Conservation (phyloP, 2,329 filamentous ascomycete species). For the Coccinonectria pachysandricola region DNA sequence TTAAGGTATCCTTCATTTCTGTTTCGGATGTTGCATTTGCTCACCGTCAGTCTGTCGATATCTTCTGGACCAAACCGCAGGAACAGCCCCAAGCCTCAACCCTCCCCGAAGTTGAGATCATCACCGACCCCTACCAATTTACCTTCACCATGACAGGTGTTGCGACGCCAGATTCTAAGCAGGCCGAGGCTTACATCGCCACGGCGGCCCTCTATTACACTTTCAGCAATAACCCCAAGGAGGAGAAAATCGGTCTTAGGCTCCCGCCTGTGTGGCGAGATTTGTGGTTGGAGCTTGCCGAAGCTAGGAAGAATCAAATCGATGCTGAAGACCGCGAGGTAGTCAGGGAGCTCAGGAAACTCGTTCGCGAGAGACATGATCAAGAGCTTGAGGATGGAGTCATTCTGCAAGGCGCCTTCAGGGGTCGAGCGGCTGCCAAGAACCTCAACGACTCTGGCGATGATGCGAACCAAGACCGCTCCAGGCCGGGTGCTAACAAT, state of each 20-base stretch:
- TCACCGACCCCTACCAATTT: conserved; percentile 40
- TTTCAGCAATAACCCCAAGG: conserved; percentile 66
- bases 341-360: conserved; percentile 57
- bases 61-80: conserved; percentile 72
- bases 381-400: conserved; percentile 65
- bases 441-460: conserved; percentile 38
- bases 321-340: conserved; percentile 61
- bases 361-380: conserved; percentile 59
- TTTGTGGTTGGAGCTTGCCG: conserved; percentile 70
- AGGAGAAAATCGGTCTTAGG: conserved; percentile 74
- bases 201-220: conserved; percentile 74
- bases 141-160: conserved; percentile 65
- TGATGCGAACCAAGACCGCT: conserved; percentile 34
- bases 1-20: conserved; percentile 55
- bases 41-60: conserved; percentile 62
- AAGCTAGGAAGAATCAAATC: conserved; percentile 56
- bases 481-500: conserved; percentile 26
- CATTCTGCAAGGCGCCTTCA: conserved; percentile 67
- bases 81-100: conserved; percentile 28
- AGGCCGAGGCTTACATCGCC: conserved; percentile 81
- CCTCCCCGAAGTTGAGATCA: conserved; percentile 33
- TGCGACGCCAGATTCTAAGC: conserved; percentile 62
- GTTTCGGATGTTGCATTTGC: conserved; percentile 67
- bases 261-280: conserved; percentile 76
- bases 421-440: conserved; percentile 43